Base-by-base conservation (phyloP, 2,329 filamentous ascomycete genomes). In the Fusarium denticulatum region DNA sequence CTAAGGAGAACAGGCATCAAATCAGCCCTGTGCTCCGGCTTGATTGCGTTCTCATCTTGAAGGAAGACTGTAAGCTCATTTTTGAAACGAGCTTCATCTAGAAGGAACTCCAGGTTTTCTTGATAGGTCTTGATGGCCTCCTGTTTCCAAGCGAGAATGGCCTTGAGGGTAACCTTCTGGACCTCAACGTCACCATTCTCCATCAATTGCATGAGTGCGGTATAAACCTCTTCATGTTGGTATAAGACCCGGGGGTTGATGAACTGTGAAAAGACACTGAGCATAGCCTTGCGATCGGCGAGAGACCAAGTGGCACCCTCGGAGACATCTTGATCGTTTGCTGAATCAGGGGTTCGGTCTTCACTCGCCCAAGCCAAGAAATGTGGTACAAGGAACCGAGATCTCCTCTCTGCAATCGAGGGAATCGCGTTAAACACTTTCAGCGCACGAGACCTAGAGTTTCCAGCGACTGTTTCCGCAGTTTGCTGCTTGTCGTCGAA, bases 51-150 rank as follows among this genome's bases (percentile, higher is more conserved):
- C 24, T 93, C 91, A 22, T 92, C 89, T 78, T 94, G 92, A 60
- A 99, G 88, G 73, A 99, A 93, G 9, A 96, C 90, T 1, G 94
- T 92, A n/a, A 99, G 88, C 80, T 98, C 96, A 78, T 98, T 96
- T 79, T 95, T 94, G 83, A 98, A 97, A 55, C 94, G 90, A 30
- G 93, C 91, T 71, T 98, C 96, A 74, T 99, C 96, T 14, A 98
- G 88, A 5, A 99, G 86, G 76, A 94, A 95, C 70, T 94, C 88
- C 30, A 99, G 83, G 75, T 95, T 94, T 75, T 98, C 95, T 77
- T 95, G 90, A 79, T 98, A 97, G 2, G 91, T 88, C 67, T 88
- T 88, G 56, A 99, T 86, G 14, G 88, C 90, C 5, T 92, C 87
- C 65, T 93, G 89, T 81, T 97, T 98, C 96, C 96, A 99, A 0